phyloP scores from a whole-genome alignment of 1,284 basidiomycete species.

The Ustilago esculenta region DNA sequence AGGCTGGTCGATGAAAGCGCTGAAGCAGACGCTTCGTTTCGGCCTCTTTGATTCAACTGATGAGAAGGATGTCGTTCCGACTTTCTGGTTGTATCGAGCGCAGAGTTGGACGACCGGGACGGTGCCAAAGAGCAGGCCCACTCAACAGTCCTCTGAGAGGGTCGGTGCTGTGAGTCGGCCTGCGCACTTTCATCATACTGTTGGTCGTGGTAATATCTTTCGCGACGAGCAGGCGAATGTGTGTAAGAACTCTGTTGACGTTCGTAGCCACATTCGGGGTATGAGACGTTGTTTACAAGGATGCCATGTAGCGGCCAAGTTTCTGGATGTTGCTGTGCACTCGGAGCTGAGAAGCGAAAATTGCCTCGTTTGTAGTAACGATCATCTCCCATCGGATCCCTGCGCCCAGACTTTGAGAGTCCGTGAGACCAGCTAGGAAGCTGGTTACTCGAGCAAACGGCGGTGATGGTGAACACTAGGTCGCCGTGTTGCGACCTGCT shows the following conservation, averaged over 20 bases:
- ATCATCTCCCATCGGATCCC: conserved; percentile 44
- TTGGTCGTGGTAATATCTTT: not conserved
- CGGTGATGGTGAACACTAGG: conserved; percentile 38
- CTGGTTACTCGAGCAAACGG: conserved; percentile 26
- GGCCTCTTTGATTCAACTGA: conserved; percentile 8
- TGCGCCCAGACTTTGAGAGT: conserved; percentile 20
- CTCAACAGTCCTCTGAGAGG: too few relatives aligned
- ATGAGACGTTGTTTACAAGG: too few relatives aligned
- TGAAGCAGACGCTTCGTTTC: not conserved
- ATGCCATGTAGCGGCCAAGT: too few relatives aligned
- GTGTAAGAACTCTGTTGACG: too few relatives aligned
- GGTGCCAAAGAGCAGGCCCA: conserved; percentile 8
- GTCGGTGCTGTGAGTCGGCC: too few relatives aligned
- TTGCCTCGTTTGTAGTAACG: conserved; percentile 28
- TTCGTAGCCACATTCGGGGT: too few relatives aligned
- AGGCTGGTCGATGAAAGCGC: not conserved
- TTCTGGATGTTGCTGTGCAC: not conserved
- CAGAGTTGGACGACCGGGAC: conserved; percentile 19
- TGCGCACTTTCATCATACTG: too few relatives aligned
- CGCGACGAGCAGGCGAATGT: too few relatives aligned
- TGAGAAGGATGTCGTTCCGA: too few relatives aligned
- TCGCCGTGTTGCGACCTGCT: conserved; percentile 29
- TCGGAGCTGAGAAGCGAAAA: conserved; percentile 19
- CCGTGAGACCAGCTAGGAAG: conserved; percentile 39
- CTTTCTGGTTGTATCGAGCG: not conserved